phyloP scores from a whole-genome alignment of 805 yeast species.

The Isabelozyma gotoi region DNA sequence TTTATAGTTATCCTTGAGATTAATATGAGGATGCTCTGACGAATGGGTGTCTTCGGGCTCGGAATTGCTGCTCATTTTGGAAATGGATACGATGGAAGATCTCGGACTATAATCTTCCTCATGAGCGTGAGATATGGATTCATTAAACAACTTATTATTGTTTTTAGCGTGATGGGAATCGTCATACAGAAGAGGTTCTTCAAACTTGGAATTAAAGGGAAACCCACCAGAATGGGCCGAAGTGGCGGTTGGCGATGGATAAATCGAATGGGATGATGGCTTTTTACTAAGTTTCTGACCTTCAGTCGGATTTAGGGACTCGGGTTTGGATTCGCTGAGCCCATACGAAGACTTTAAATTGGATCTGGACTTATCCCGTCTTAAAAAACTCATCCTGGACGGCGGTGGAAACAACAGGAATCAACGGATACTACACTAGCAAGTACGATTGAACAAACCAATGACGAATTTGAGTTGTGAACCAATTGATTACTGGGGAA shows the following conservation, averaged over 20 bases:
- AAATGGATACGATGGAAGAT: conserved; percentile 16
- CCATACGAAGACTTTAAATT: conserved; percentile 1
- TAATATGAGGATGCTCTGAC: background rate
- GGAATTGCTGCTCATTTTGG: background rate
- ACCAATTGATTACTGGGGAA: background rate
- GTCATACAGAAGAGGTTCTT: conserved; percentile 1
- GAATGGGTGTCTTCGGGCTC: background rate
- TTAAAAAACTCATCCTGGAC: conserved; percentile 15
- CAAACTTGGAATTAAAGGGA: background rate
- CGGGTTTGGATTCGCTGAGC: conserved; percentile 1
- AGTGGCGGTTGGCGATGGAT: background rate
- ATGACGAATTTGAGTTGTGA: background rate
- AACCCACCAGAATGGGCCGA: background rate
- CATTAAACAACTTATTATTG: background rate
- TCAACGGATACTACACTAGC: background rate
- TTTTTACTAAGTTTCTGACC: background rate
- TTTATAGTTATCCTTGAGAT: conserved; percentile 25
- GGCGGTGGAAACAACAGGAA: background rate
- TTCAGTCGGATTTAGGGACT: conserved; percentile 4
- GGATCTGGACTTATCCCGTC: conserved; percentile 13
- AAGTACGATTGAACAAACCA: too few relatives aligned
- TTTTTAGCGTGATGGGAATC: conserved; percentile 2
- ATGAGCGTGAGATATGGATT: background rate
- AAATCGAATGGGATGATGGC: background rate
- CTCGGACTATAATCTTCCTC: conserved; percentile 16